phyloP scores from a whole-genome alignment of 2,329 filamentous ascomycete species.

The Xylogone sp. region DNA sequence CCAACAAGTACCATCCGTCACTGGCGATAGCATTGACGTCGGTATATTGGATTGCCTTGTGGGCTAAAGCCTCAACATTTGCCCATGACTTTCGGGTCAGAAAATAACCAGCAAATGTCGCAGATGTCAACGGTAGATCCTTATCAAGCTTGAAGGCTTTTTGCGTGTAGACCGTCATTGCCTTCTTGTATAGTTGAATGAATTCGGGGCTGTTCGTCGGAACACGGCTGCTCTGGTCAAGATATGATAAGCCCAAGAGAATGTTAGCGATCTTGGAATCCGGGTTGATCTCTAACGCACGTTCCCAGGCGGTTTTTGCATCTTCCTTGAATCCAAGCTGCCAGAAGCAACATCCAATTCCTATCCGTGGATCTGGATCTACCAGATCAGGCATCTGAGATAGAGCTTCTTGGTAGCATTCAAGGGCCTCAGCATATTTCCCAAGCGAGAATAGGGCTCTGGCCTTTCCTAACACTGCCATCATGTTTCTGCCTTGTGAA shows the following conservation, averaged over 20 bases:
- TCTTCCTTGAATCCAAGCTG: slow-evolving; percentile 92
- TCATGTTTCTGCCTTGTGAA: slow-evolving; percentile 82
- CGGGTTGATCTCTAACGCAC: slow-evolving; percentile 74
- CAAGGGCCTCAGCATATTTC: slow-evolving; percentile 78
- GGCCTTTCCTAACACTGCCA: slow-evolving; percentile 87
- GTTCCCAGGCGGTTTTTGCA: slow-evolving; percentile 85
- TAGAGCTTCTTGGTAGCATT: slow-evolving; percentile 82
- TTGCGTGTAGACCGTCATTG: slow-evolving; percentile 92
- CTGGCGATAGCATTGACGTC: slow-evolving; percentile 96
- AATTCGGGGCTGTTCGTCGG: slow-evolving; percentile 83
- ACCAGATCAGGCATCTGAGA: slow-evolving; percentile 80
- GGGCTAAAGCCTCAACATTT: slow-evolving; percentile 81
- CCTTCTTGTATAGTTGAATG: slow-evolving; percentile 79
- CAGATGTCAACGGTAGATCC: slow-evolving; percentile 82
- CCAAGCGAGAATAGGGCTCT: slow-evolving; percentile 82
- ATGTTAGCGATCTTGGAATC: slow-evolving; percentile 89
- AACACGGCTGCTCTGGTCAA: slow-evolving; percentile 80
- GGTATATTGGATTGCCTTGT: slow-evolving; percentile 91
- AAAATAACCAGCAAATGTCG: slow-evolving; percentile 88
- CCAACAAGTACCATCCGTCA: slow-evolving; percentile 95
- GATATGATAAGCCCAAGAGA: slow-evolving; percentile 83
- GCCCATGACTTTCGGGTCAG: slow-evolving; percentile 74
- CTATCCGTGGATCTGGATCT: slow-evolving; percentile 92
- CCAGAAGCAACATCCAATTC: slow-evolving; percentile 97
- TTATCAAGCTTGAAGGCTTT: slow-evolving; percentile 93